Evolutionary conservation across 306 rosid genomes (phyloP).

Genomic region (Acacia melanoxylon): DNA sequence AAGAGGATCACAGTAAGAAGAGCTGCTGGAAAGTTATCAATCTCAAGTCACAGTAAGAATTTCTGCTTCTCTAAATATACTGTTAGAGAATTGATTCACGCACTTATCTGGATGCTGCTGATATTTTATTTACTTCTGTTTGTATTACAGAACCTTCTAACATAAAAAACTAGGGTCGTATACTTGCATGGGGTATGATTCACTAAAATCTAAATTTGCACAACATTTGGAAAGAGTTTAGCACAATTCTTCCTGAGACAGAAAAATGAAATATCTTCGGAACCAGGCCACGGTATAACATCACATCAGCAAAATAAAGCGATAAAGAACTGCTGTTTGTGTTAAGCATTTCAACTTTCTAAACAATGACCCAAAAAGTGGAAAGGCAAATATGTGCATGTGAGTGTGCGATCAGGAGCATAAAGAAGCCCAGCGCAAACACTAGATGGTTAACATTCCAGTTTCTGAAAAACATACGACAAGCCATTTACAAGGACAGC

Average conservation of each 20-base stretch:
- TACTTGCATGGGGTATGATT: not conserved
- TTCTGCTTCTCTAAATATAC: not conserved
- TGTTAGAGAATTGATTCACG: not conserved
- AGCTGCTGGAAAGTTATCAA: not conserved
- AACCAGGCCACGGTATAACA: not conserved
- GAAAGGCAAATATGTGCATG: not conserved
- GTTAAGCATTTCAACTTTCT: not conserved
- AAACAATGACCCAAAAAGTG: not conserved
- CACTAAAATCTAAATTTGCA: not conserved
- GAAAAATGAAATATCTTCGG: not conserved
- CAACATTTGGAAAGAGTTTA: not conserved
- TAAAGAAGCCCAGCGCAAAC: not conserved
- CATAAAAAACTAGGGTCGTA: not conserved
- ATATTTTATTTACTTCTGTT: not conserved
- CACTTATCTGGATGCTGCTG: not conserved
- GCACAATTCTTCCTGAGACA: not conserved
- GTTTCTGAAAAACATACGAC: not conserved
- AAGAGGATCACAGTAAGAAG: not conserved
- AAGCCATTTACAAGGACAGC: not conserved
- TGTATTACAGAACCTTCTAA: not conserved
- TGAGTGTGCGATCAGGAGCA: not conserved
- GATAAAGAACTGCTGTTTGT: not conserved
- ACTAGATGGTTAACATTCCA: not conserved
- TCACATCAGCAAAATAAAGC: not conserved
- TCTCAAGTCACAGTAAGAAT: not conserved